These are phyloP conservation scores for Fraxinus latifolia DNA, from an alignment of 305 asterid species.

Conservation along the genomic window DNA sequence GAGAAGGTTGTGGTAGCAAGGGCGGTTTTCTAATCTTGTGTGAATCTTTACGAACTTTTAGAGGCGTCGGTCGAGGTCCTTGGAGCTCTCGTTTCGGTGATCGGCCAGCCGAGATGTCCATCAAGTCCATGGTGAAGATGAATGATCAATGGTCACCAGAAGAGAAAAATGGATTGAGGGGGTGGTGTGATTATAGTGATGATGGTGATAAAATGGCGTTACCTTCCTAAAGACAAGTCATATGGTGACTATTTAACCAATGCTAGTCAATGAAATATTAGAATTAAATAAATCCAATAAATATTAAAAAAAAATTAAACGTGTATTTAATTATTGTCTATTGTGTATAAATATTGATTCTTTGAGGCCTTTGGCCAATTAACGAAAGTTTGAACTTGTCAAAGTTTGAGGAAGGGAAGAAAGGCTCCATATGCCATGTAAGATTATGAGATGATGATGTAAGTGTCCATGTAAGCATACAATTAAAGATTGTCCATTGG, in stretches of 20 bases:
- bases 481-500: background rate
- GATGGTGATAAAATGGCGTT: background rate
- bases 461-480: background rate
- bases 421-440: background rate
- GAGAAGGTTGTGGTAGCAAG: conserved; percentile 33
- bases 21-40: conserved; percentile 88
- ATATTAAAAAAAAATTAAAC: background rate
- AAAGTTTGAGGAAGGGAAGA: conserved; percentile 28
- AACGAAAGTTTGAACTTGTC: conserved; percentile 43
- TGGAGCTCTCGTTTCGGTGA: conserved; percentile 71
- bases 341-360: conserved; percentile 15
- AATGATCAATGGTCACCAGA: background rate
- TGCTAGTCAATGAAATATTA: conserved; percentile 38
- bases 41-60: conserved; percentile 70
- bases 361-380: conserved; percentile 30
- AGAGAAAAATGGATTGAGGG: background rate
- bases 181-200: background rate
- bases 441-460: background rate
- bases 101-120: conserved; percentile 38
- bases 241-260: conserved; percentile 16
- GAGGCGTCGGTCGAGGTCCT: conserved; percentile 85
- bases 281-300: background rate
- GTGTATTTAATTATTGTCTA: conserved; percentile 12
- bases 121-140: conserved; percentile 41
- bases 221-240: background rate